Conservation (phyloP, 1,284 basidiomycete genomes). For the Entoloma clypeatum region DNA sequence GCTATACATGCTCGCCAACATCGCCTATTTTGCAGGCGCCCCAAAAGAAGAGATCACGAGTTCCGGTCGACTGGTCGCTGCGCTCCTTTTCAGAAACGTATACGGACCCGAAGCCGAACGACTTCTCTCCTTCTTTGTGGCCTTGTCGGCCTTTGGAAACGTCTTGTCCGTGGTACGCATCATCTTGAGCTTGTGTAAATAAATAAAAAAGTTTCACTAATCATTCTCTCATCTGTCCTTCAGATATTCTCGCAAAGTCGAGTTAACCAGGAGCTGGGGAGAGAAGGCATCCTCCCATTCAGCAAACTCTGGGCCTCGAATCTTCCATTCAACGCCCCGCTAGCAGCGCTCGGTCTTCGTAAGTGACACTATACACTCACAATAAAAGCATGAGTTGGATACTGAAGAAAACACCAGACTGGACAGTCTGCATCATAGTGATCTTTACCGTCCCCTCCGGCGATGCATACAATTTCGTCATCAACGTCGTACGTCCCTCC, state of each 20-base stretch:
- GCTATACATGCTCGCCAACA: conserved; percentile 28
- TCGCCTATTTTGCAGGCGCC: conserved; percentile 30
- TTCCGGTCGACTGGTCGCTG: conserved; percentile 24
- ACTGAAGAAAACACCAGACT: conserved; percentile 6
- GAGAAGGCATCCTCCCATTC: conserved; percentile 36
- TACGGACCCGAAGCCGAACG: conserved; percentile 44
- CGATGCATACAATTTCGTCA: conserved; percentile 33
- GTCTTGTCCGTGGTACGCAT: conserved; percentile 34
- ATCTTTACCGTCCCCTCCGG: conserved; percentile 34
- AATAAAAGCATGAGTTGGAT: background rate
- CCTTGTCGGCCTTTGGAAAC: conserved; percentile 48
- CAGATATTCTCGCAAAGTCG: conserved; percentile 35
- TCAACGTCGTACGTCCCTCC: conserved; percentile 29
- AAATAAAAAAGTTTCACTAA: too few relatives aligned
- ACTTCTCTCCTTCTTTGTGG: conserved; percentile 42
- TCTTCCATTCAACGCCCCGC: conserved; percentile 34
- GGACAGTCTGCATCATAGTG: conserved; percentile 24
- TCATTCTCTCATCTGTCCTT: background rate
- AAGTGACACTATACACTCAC: conserved; percentile 2
- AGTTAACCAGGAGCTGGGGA: conserved; percentile 37
- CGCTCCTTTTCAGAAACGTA: conserved; percentile 46
- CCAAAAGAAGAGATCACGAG: conserved; percentile 26
- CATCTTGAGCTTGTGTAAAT: too few relatives aligned
- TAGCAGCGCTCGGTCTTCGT: conserved; percentile 29
- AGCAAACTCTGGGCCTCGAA: conserved; percentile 35